These are phyloP conservation scores for Russula foetens DNA, from an alignment of 768 basidiomycete genomes.

Conservation along the genomic window DNA sequence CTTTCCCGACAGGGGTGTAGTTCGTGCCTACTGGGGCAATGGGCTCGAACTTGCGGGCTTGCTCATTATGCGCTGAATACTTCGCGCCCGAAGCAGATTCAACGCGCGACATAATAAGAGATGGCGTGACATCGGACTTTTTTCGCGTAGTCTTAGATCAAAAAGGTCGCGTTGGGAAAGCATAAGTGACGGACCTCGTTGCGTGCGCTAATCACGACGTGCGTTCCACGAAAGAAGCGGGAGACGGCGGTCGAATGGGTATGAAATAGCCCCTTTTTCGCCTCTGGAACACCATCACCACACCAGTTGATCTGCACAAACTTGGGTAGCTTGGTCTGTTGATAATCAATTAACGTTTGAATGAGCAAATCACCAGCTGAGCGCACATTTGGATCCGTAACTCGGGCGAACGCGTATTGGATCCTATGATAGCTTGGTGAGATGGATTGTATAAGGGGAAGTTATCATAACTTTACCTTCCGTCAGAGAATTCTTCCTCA, in stretches of 20 bases:
- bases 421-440: constrained; percentile 44
- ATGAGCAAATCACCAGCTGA: not conserved
- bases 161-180: not conserved
- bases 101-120: constrained; percentile 77
- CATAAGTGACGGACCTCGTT: constrained; percentile 53
- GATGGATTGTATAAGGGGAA: constrained; percentile 6
- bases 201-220: constrained; percentile 80
- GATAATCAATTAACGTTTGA: not conserved
- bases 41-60: constrained; percentile 62
- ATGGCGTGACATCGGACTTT: constrained; percentile 74
- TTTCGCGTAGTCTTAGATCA: not conserved
- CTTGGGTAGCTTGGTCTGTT: constrained; percentile 74
- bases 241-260: constrained; percentile 77
- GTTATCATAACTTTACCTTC: constrained; percentile 45
- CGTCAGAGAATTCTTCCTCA: constrained; percentile 92
- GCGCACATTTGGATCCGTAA: constrained; percentile 77
- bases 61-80: constrained; percentile 78
- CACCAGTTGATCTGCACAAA: constrained; percentile 97
- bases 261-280: constrained; percentile 88
- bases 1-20: constrained; percentile 68
- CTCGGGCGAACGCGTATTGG: constrained; percentile 86
- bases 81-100: constrained; percentile 85
- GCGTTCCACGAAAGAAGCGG: constrained; percentile 72
- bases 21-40: constrained; percentile 75
- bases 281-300: constrained; percentile 91